These are phyloP conservation scores for Coccomyxa sp. DNA, from an alignment of 139 green algal genomes.

Conservation along the genomic window DNA sequence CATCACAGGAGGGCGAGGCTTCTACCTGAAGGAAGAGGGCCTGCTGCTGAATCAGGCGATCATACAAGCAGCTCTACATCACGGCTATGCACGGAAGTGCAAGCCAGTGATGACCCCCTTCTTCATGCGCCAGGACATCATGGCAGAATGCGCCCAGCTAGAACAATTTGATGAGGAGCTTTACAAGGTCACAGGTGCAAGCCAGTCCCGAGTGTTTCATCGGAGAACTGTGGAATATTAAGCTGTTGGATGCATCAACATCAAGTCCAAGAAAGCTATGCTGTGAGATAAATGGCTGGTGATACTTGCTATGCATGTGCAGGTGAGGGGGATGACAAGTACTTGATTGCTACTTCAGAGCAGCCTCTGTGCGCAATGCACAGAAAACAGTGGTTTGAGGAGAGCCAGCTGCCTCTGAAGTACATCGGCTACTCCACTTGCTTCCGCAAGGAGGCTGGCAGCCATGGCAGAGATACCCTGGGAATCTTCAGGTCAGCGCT, in stretches of 20 bases:
- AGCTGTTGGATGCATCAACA: not conserved
- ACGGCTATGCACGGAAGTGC: slow-evolving; percentile 54
- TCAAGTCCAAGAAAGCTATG: not conserved
- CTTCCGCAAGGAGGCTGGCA: slow-evolving; percentile 98
- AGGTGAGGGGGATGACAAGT: slow-evolving; percentile 98
- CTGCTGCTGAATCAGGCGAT: slow-evolving; percentile 97
- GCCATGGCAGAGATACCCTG: slow-evolving; percentile 83
- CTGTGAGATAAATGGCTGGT: too few species aligned
- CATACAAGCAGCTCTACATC: slow-evolving; percentile 80
- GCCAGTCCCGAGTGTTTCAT: not conserved
- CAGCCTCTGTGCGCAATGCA: slow-evolving; percentile 96
- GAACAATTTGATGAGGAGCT: slow-evolving; percentile 98
- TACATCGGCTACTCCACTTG: slow-evolving; percentile 98
- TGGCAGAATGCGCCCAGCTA: slow-evolving; percentile 98
- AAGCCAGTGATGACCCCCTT: slow-evolving; percentile 91
- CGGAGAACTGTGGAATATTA: not conserved
- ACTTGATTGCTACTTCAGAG: slow-evolving; percentile 97
- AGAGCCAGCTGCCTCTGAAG: slow-evolving; percentile 57
- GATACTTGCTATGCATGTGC: slow-evolving; percentile 3
- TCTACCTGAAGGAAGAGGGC: slow-evolving; percentile 87
- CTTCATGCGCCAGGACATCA: slow-evolving; percentile 90
- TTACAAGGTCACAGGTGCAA: slow-evolving; percentile 77
- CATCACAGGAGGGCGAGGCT: slow-evolving; percentile 18
- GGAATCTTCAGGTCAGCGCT: slow-evolving; percentile 72
- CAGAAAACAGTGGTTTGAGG: slow-evolving; percentile 90